A percentile compares a stretch with the other conserved stretches of the same genome.
These are phyloP conservation scores for Grosmannia penicillata DNA, from an alignment of 2,329 filamentous ascomycete genomes.

Conservation along the genomic window DNA sequence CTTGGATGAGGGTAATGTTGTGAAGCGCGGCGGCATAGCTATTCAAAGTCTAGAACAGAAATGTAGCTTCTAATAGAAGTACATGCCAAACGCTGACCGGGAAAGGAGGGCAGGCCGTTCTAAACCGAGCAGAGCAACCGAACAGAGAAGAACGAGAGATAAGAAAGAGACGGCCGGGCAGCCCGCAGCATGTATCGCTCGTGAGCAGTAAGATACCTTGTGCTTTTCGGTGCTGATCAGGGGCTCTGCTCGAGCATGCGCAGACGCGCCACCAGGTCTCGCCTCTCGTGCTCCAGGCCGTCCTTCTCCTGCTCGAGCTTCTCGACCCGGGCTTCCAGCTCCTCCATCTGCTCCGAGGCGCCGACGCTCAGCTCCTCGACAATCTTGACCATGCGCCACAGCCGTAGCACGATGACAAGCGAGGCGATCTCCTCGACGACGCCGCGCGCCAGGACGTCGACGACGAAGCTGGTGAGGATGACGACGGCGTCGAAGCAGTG, in stretches of 20 bases:
- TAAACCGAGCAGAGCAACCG: too few species aligned
- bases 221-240: too few species aligned
- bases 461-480: slow-evolving; percentile 44
- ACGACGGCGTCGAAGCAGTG: slow-evolving; percentile 50
- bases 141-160: too few species aligned
- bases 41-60: too few species aligned
- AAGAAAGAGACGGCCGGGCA: too few species aligned
- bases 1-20: too few species aligned
- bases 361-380: slow-evolving; percentile 52
- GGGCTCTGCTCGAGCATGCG: slow-evolving; percentile 1
- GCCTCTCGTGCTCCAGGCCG: slow-evolving; percentile 34
- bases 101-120: too few species aligned
- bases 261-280: slow-evolving; percentile 15
- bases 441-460: slow-evolving; percentile 47
- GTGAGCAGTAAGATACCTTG: too few species aligned
- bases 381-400: slow-evolving; percentile 58
- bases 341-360: slow-evolving; percentile 46
- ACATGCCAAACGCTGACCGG: too few species aligned
- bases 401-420: slow-evolving; percentile 49
- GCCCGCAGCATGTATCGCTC: too few species aligned
- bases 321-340: slow-evolving; percentile 35
- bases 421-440: slow-evolving; percentile 48
- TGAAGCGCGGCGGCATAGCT: too few species aligned
- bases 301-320: slow-evolving; percentile 33
- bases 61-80: too few species aligned